Base-by-base conservation (phyloP, 192 early-diverging fungal species). In the Jimgerdemannia flammicorona region DNA sequence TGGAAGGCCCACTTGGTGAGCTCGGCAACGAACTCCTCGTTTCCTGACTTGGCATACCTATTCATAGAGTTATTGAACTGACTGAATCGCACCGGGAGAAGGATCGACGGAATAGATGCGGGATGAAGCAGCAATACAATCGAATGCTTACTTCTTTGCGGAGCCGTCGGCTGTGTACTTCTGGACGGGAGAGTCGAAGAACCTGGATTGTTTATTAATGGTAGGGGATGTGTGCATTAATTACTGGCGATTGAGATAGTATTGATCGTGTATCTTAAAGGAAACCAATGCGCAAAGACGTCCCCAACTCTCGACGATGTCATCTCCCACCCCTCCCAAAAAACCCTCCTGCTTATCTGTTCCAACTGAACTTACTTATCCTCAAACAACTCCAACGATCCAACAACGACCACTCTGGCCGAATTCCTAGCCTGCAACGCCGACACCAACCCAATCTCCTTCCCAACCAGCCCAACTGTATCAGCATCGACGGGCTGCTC, bases 1-100 rank as follows among this genome's bases (percentile, higher is more conserved):
- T 96, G 94, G 81, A 98, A 93, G 8, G 88, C 88, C 98, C 98
- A 99, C 77, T 94, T 87, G 44, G 84, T 82, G 49, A 99, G 72
- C 66, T 95, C 93, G 4, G 74, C 77, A 3, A 87, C 87, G 79
- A 98, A 97, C 43, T 79, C 86, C 69, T 77, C 78, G 80, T 99
- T 99, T 65, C 90, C 92, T 6, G 87, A 83, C 54, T 71, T 76
- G 3, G 42, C 64, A 64, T 71, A 81, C 20, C 66, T 72, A 71
- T 17, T 68, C 59, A 69, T 66, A 65, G 2, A 59, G 4, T 66
- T 17, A 65, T 20, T 69, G 20, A 43, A 29, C 29, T 29, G 29
- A 29, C 29, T 29, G 29, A 29, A 29, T 0, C 29, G 29, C 29
- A 29, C 1, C 29, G 49, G 14, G 49, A 59, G 49, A 59, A 59